These are phyloP conservation scores for Kodamaea plutei DNA, from an alignment of 1,139 yeast species.

Conservation along the genomic window DNA sequence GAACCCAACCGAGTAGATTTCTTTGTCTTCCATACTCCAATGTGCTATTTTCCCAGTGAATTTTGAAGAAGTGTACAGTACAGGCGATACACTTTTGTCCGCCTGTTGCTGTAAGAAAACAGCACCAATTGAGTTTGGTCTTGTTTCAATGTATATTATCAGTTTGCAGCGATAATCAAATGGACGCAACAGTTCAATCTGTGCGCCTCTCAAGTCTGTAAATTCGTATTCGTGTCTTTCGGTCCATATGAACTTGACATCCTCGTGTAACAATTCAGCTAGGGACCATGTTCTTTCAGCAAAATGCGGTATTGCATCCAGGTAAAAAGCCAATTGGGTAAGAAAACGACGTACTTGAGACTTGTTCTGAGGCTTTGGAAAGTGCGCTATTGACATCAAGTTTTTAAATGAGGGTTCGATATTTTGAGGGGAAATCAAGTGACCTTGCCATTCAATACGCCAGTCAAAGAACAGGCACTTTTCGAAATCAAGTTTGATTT, in stretches of 20 bases:
- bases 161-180: neutral
- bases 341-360: slow-evolving; percentile 3
- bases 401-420: slow-evolving; percentile 2
- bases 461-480: slow-evolving; percentile 2
- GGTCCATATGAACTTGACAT: slow-evolving; percentile 1
- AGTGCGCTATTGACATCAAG: slow-evolving; percentile 1
- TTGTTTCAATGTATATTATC: slow-evolving; percentile 2
- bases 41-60: neutral
- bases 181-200: slow-evolving; percentile 2
- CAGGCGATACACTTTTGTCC: slow-evolving; percentile 1
- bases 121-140: slow-evolving; percentile 2
- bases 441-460: slow-evolving; percentile 4
- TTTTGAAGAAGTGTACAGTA: slow-evolving; percentile 2
- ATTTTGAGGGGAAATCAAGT: slow-evolving; percentile 2
- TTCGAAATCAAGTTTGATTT: slow-evolving; percentile 1
- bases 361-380: neutral
- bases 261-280: neutral
- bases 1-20: slow-evolving; percentile 1
- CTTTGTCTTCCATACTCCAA: slow-evolving; percentile 2
- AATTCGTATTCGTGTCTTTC: neutral
- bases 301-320: slow-evolving; percentile 4
- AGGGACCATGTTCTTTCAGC: slow-evolving; percentile 2
- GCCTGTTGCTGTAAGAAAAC: slow-evolving; percentile 2
- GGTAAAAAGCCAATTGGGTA: slow-evolving; percentile 1
- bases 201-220: slow-evolving; percentile 1